These are phyloP conservation scores for Globisporangium carolinianum DNA, from an alignment of 352 stramenopile species.

Conservation along the genomic window DNA sequence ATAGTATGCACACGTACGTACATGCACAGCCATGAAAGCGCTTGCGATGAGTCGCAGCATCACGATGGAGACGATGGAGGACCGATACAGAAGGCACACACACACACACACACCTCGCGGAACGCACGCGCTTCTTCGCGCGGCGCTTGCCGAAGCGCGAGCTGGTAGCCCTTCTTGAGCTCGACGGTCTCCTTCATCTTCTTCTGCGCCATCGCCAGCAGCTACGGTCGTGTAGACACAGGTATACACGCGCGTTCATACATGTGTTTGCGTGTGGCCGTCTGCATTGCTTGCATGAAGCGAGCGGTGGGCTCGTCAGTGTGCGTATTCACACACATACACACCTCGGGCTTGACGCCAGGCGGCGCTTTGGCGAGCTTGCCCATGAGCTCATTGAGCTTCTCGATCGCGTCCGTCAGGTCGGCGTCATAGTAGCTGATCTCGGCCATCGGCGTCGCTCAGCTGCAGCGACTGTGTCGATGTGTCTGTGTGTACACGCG, in stretches of 20 bases:
- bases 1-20: too few species aligned
- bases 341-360: conserved; percentile 58
- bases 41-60: not conserved
- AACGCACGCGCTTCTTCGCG: conserved; percentile 61
- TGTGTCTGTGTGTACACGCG: not conserved
- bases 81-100: too few species aligned
- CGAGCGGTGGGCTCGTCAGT: too few species aligned
- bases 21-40: too few species aligned
- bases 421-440: conserved; percentile 87
- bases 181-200: conserved; percentile 81
- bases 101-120: conserved; percentile 36
- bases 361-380: conserved; percentile 75
- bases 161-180: conserved; percentile 82
- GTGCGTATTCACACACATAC: too few species aligned
- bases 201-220: conserved; percentile 71
- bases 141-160: conserved; percentile 68
- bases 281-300: too few species aligned
- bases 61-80: too few species aligned
- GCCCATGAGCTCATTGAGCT: conserved; percentile 82
- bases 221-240: conserved; percentile 18
- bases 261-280: too few species aligned
- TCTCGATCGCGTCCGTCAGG: conserved; percentile 72
- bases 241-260: too few species aligned
- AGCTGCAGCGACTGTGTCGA: not conserved
- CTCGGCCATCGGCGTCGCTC: conserved; percentile 50